Base-by-base conservation (phyloP, 768 basidiomycete genomes). In the Psilocybe subaeruginosa region DNA sequence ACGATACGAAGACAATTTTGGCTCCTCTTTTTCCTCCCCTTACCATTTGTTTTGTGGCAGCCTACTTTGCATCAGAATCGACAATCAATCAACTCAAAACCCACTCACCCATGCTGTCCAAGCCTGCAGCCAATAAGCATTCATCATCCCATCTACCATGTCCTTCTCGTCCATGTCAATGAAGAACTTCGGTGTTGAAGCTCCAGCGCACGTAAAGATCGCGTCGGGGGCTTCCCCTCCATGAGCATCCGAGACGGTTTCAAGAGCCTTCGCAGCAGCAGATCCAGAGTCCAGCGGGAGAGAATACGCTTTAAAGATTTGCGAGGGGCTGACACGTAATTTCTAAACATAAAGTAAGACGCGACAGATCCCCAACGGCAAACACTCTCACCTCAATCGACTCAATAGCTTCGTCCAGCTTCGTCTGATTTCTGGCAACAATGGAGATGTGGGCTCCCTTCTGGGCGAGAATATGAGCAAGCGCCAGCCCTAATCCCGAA, bases 381-480 rank as follows among this genome's bases (percentile, higher is more conserved):
- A 8, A 50, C 23, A 57, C 7, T 76, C 78, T 8, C 56, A 91
- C 93, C 81, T 95, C 87, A 29, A 96, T 72, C 47, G 82, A 75
- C 33, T 73, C 75, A 23, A 91, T 68, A 0, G 93, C 91, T 14
- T 74, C 76, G 56, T 85, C 80, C 9, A 95, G 75, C 60, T 83
- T 86, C 48, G 77, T 78, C 67, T 89, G 80, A 54, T 89, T 86
- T 11, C 93, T 81, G 6, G 93, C 94, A 8, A 96, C 89, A 61
- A 96, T 93, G 6, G 91, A 92, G 3, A 96, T 88, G 63, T 93
- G 82, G 0, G 94, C 93, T 0, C 95, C 95, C 60, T 78, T 79
- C 61, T 78, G 75, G 12, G 84, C 83, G 1, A 97, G 80, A 14
- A 89, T 75, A 30, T 82, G 78, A 0, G 93, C 90, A 7, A 96